Conservation (phyloP, 2,329 filamentous ascomycete genomes). For the Pseudopithomyces chartarum region DNA sequence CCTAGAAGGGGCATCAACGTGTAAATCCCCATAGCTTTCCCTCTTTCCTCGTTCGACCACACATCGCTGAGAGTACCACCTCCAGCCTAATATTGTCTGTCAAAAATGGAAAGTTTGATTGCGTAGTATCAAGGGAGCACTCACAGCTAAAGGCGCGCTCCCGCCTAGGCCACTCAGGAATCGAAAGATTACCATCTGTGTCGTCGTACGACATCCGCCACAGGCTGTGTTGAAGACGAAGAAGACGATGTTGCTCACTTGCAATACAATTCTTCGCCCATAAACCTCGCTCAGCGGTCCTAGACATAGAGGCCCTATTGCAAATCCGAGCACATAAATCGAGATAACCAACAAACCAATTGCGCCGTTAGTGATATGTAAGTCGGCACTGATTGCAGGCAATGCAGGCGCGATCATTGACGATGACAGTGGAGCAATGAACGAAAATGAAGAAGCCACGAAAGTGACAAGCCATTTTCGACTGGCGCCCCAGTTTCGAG, state of each 20-base stretch:
- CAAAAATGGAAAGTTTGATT: background rate
- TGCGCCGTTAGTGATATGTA: constrained; percentile 6
- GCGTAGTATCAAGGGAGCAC: background rate
- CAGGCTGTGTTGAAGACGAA: constrained; percentile 19
- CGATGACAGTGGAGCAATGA: constrained; percentile 12
- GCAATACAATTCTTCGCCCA: constrained; percentile 24
- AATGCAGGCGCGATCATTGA: constrained; percentile 18
- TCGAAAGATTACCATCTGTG: constrained; percentile 39
- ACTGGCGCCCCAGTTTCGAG: constrained; percentile 9
- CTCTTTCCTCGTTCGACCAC: constrained; percentile 62
- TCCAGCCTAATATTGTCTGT: constrained; percentile 12
- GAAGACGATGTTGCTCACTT: constrained; percentile 26
- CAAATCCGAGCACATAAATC: constrained; percentile 34
- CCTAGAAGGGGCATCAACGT: constrained; percentile 64
- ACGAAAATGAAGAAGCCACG: constrained; percentile 9
- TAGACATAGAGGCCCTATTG: constrained; percentile 30
- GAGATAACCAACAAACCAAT: constrained; percentile 17
- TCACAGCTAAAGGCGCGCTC: constrained; percentile 19
- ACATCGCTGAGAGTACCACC: constrained; percentile 51
- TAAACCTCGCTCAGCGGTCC: constrained; percentile 30
- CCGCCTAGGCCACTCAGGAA: constrained; percentile 26
- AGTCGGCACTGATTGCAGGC: constrained; percentile 12
- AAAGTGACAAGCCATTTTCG: constrained; percentile 12
- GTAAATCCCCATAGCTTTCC: constrained; percentile 63
- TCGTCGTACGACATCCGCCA: constrained; percentile 24